These are phyloP conservation scores for Dendrobium huoshanense DNA, from an alignment of 106 monocot species.

Conservation along the genomic window DNA sequence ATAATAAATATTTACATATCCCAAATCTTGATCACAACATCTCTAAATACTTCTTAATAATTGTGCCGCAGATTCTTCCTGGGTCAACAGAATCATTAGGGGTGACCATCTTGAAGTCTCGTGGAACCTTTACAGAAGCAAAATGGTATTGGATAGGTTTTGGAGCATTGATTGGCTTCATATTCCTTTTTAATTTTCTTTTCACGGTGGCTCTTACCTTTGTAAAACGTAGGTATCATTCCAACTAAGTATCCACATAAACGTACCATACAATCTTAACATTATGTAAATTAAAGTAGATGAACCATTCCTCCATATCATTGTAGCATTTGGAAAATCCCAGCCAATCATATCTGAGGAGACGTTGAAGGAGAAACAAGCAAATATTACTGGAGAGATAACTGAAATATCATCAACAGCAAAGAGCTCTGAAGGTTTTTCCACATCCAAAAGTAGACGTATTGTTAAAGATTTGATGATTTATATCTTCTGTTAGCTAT, in stretches of 20 bases:
- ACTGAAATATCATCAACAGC: background rate
- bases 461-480: background rate
- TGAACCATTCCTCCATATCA: background rate
- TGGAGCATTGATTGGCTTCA: slow-evolving; percentile 19
- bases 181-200: slow-evolving; percentile 21
- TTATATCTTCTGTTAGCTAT: background rate
- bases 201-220: slow-evolving; percentile 19
- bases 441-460: background rate
- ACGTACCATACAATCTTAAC: background rate
- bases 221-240: slow-evolving; percentile 15
- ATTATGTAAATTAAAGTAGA: background rate
- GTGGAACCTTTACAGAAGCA: slow-evolving; percentile 11
- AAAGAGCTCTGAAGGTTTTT: background rate
- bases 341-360: slow-evolving; percentile 20
- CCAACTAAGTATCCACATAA: background rate
- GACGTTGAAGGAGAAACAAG: slow-evolving; percentile 17
- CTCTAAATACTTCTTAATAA: background rate
- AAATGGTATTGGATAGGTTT: slow-evolving; percentile 34
- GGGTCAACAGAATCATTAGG: slow-evolving; percentile 8
- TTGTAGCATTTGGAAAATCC: slow-evolving; percentile 22
- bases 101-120: slow-evolving; percentile 15
- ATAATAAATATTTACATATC: background rate
- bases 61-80: background rate
- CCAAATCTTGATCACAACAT: background rate
- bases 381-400: slow-evolving; percentile 8